Base-by-base conservation (phyloP, 106 monocot genomes). In the Hemerocallis citrina region DNA sequence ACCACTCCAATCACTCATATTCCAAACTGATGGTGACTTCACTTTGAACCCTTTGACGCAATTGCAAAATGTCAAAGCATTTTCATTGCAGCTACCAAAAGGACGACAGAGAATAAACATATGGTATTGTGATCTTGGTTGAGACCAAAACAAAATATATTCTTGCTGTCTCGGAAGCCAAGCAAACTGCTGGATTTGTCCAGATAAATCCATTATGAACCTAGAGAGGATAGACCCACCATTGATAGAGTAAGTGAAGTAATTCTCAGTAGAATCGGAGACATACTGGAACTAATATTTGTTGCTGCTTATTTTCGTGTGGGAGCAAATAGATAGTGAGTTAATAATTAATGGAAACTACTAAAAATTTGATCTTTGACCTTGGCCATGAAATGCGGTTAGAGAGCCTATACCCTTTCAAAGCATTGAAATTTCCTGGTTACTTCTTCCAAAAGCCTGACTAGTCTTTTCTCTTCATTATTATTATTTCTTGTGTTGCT, bases 191-290 rank as follows among this genome's bases (percentile, higher is more conserved):
- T 75, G 51, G 32, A 74, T 75, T 37, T 75, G 74, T 3, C 80
- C 66, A 10, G 66, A 54, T n/a, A 52, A 32, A 54, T 66, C 66
- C 66, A 66, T 66, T 52, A 55, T 55, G 35, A 66, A 52, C 66
- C 66, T 52, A 13, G 52, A 52, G 13, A 66, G 27, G 38, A 66
- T 7, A 54, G 25, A 21, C 27, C 0, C 0, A 5, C 7, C 20
- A 27, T 69, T 78, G 16, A 76, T n/a, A 1, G 71, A 68, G 47
- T 78, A 83, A 9, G n/a, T 68, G 71, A 83, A 83, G 59, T 83
- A 83, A 24, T 36, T 71, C 32, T 52, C 67, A 1, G 62, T 13
- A 2, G 33, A 23, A 62, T 67, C 41, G 58, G 13, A 25, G 2
- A 72, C 55, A 41, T 68, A 75, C 2, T 37, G 20, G 25, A 71